Conservation (phyloP, 306 rosid species). For the Sechiopsis laciniata region DNA sequence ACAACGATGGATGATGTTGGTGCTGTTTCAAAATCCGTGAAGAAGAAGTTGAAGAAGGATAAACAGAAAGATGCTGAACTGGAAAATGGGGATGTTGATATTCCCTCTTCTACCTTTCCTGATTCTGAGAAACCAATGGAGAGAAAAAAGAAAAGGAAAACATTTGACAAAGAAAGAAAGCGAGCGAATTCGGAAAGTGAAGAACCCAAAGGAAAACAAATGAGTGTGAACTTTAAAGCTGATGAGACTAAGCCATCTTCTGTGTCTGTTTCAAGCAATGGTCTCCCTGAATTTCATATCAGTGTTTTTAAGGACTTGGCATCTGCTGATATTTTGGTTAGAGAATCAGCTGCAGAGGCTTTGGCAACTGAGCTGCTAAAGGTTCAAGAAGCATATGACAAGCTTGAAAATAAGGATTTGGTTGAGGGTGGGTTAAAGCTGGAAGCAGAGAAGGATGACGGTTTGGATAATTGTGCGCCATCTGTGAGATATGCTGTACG, state of each 20-base stretch:
- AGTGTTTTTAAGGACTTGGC: slow-evolving; percentile 87
- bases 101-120: slow-evolving; percentile 19
- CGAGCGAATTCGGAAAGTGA: slow-evolving; percentile 19
- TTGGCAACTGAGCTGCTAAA: slow-evolving; percentile 64
- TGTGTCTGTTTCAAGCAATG: slow-evolving; percentile 25
- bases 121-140: slow-evolving; percentile 61
- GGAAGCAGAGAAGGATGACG: slow-evolving; percentile 93
- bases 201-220: slow-evolving; percentile 17
- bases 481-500: slow-evolving; percentile 90
- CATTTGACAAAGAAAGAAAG: slow-evolving; percentile 50
- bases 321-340: slow-evolving; percentile 34
- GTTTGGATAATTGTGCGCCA: slow-evolving; percentile 83
- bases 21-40: slow-evolving; percentile 27
- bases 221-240: slow-evolving; percentile 22
- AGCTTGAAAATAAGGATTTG: slow-evolving; percentile 45
- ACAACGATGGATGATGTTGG: slow-evolving; percentile 5
- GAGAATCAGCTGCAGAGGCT: slow-evolving; percentile 56
- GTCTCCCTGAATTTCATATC: slow-evolving; percentile 72
- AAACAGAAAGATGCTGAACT: slow-evolving; percentile 23
- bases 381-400: slow-evolving; percentile 67
- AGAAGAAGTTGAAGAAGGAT: slow-evolving; percentile 41
- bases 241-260: slow-evolving; percentile 1
- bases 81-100: slow-evolving; percentile 21
- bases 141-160: slow-evolving; percentile 63
- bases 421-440: slow-evolving; percentile 56